Conservation (phyloP, 2,329 filamentous ascomycete genomes). For the Claviceps arundinis region DNA sequence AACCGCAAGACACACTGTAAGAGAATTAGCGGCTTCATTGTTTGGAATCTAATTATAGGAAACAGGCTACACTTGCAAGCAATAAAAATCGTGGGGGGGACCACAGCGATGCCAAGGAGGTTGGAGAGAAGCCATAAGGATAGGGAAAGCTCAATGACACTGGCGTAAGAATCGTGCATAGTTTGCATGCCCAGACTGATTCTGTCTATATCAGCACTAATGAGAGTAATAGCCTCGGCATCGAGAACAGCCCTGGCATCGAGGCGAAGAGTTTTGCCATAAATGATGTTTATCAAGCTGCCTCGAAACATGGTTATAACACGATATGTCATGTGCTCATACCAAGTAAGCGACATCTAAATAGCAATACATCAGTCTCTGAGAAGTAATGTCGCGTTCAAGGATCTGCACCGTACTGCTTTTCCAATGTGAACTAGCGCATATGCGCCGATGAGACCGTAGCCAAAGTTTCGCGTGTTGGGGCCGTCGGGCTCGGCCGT, state of each 20-base stretch:
- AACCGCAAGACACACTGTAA: slow-evolving; percentile 5
- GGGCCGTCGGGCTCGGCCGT: slow-evolving; percentile 13
- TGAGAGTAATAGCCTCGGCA: slow-evolving; percentile 25
- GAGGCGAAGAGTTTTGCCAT: slow-evolving; percentile 26
- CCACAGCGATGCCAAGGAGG: slow-evolving; percentile 11
- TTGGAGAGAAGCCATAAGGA: slow-evolving; percentile 21
- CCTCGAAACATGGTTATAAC: slow-evolving; percentile 21
- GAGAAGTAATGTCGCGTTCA: slow-evolving; percentile 13
- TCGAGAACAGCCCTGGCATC: slow-evolving; percentile 15
- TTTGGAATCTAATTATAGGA: not conserved
- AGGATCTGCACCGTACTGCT: slow-evolving; percentile 18
- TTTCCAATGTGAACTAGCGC: slow-evolving; percentile 26
- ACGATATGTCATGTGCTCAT: slow-evolving; percentile 21
- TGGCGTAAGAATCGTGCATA: slow-evolving; percentile 22
- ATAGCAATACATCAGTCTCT: slow-evolving; percentile 11
- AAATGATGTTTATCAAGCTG: slow-evolving; percentile 31
- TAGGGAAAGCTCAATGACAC: slow-evolving; percentile 20
- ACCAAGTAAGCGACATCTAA: not conserved
- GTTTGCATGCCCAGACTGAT: slow-evolving; percentile 15
- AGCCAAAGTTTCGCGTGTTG: slow-evolving; percentile 17
- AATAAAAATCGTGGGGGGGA: slow-evolving; percentile 11
- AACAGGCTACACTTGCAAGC: slow-evolving; percentile 6
- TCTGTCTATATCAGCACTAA: slow-evolving; percentile 29
- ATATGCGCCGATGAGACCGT: slow-evolving; percentile 26
- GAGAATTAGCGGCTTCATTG: not conserved